Evolutionary conservation across 1,139 yeast species (phyloP), one percentile per base, ranked within the genome.

Genomic region (Kurtzmaniella quercitrusa): DNA sequence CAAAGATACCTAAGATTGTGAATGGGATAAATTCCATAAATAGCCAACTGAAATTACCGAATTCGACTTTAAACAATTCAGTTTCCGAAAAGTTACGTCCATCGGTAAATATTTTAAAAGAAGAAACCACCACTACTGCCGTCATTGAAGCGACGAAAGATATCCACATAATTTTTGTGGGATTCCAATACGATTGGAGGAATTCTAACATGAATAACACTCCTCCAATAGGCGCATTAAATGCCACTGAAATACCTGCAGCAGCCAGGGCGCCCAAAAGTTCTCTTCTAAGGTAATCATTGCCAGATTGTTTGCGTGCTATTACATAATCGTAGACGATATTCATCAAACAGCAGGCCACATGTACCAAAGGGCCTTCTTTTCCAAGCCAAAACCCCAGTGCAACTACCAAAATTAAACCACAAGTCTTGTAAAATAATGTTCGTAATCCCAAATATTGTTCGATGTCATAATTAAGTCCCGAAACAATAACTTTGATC

Each of bases 191-290:
- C 38, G 82, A 74, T 3, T 84, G 79, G 47, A 86, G 70, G 47
- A 79, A 79, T 55, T 91, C 98, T 23, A 91, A 65, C 3, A 89
- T 86, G 62, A 91, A 91, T 23, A 91, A 63, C 1, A 91, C 95
- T 3, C 98, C 98, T 14, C 97, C 97, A 45, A 91, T 87, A 1
- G 98, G 98, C 0, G 97, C 85, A 44, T 89, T 89, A 64, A 91
- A 91, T 0, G 97, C 97, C 2, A 88, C 91, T 0, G 96, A 87
- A 12, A 91, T 91, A 7, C 97, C 98, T 0, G 95, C 88, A 0
- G 96, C 95, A 1, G 94, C 80, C 1, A 96, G 94, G 0, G 98
- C 95, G 30, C 87, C 78, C 34, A 88, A 65, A 45, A 80, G 66
- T 54, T 84, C 93, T 47, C 89, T 67, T 46, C 76, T 66, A 6